Base-by-base conservation (phyloP, 345 rosid species). In the Lepidium africanum region DNA sequence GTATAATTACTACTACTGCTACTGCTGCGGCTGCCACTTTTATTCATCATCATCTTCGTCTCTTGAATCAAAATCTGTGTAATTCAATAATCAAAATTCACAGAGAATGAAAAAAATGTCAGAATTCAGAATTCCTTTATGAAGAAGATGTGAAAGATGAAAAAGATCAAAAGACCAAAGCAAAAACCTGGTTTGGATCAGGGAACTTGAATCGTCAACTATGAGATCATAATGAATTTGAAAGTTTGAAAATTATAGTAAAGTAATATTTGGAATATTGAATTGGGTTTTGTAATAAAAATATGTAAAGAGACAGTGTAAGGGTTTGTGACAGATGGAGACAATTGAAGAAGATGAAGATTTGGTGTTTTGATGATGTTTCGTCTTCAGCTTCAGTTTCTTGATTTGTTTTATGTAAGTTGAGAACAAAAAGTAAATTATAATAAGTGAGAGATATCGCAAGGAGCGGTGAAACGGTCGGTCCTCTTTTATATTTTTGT, bases 401-500 rank as follows among this genome's bases (percentile, higher is more conserved):
- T 3, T 56, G 19, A 73, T 50, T 65, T 73, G 55, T 59, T 60
- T 57, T 41, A 51, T 70, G 43, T 49, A 5, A 30, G 6, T 5
- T 2, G 5, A 41, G 9, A 9, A 30, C n/a, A 54, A 54, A 2
- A 10, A 42, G 1, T 5, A 30, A 5, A 5, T 30, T 5, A 6
- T 30, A 43, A 19, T 55, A 67, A 67, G 35, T 13, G 55, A 21
- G 63, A 55, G 19, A 21, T 45, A 65, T 50, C 39, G 9, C 40
- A 66, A 32, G 67, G 21, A 65, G 60, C 67, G 72, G 66, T 58
- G 77, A 73, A 73, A 66, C 77, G 72, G 67, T 66, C 72, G 72
- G 67, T 73, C 48, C 5, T 38, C 0, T 49, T 65, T 17, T 72
- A 8, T 42, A 32, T 43, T 53, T 32, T 33, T 32, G 2, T 32